These are phyloP conservation scores for Chaetothyriales sp. DNA, from an alignment of 2,329 filamentous ascomycete genomes.

Conservation along the genomic window DNA sequence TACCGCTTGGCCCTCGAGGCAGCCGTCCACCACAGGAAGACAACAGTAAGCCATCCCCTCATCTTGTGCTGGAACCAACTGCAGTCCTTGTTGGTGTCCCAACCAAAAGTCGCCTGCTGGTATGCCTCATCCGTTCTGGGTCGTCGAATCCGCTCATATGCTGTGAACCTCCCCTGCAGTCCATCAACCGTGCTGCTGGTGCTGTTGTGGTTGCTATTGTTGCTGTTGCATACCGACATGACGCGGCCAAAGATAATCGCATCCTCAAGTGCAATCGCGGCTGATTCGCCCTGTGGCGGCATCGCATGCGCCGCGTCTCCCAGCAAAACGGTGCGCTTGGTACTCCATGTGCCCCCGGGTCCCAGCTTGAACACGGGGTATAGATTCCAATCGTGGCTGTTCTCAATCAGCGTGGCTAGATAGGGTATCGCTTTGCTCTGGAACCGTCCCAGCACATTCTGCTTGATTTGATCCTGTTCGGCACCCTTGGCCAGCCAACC, in stretches of 20 bases:
- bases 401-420: conserved; percentile 26
- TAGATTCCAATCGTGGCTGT: conserved; percentile 30
- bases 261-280: conserved; percentile 8
- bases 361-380: conserved; percentile 32
- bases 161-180: conserved; percentile 1
- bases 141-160: conserved; percentile 5
- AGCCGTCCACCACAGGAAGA: conserved; percentile 9
- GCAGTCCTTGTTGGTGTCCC: conserved; percentile 11
- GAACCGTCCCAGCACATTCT: conserved; percentile 30
- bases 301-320: conserved; percentile 34
- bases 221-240: neutral
- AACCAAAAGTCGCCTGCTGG: conserved; percentile 6
- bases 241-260: conserved; percentile 7
- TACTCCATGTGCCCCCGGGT: conserved; percentile 32
- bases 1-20: conserved; percentile 6
- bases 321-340: conserved; percentile 31
- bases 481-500: conserved; percentile 20
- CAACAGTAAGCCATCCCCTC: conserved; percentile 5
- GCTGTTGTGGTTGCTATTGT: too few species aligned
- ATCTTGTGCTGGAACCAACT: conserved; percentile 8
- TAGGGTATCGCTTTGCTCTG: conserved; percentile 22
- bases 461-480: conserved; percentile 30
- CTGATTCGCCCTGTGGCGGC: conserved; percentile 8
- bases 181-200: neutral
- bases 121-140: conserved; percentile 5